Conservation (phyloP, 225 moss, liverwort and hornwort species). For the Anthoceros angustus region DNA sequence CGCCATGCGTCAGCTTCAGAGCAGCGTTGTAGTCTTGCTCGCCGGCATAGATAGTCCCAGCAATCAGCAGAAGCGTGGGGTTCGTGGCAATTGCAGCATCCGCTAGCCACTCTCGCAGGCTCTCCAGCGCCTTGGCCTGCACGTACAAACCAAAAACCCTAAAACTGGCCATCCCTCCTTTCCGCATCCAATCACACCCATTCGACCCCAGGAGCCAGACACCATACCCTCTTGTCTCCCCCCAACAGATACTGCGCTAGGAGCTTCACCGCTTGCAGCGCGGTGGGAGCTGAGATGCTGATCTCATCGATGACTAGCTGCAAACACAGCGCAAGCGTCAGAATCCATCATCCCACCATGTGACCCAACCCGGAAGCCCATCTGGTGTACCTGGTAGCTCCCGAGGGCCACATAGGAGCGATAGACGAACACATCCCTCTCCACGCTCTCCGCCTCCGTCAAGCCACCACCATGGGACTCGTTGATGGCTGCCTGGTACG, state of each 20-base stretch:
- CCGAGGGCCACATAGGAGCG: constrained; percentile 89
- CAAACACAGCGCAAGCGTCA: neutral
- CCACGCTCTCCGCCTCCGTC: constrained; percentile 40
- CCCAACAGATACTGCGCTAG: constrained; percentile 73
- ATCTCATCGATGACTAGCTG: constrained; percentile 91
- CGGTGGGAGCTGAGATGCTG: constrained; percentile 53
- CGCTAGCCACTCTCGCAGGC: constrained; percentile 64
- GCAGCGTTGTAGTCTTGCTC: constrained; percentile 85
- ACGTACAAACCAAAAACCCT: constrained; percentile 1
- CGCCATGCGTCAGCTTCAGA: constrained; percentile 62
- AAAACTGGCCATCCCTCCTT: too few species aligned
- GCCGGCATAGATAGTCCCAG: constrained; percentile 73
- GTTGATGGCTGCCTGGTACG: constrained; percentile 84
- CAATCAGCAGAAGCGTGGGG: constrained; percentile 59
- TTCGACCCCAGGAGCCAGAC: neutral
- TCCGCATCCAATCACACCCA: neutral
- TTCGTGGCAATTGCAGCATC: constrained; percentile 74
- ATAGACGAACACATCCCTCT: constrained; percentile 69
- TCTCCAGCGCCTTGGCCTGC: constrained; percentile 61
- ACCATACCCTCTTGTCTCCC: constrained; percentile 50
- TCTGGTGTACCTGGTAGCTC: constrained; percentile 43
- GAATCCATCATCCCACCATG: neutral
- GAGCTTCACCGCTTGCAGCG: constrained; percentile 75
- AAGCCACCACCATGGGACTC: constrained; percentile 61
- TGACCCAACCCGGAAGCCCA: neutral